These are phyloP conservation scores for Neurospora intermedia DNA, from an alignment of 495 filamentous ascomycete genomes.

Conservation along the genomic window DNA sequence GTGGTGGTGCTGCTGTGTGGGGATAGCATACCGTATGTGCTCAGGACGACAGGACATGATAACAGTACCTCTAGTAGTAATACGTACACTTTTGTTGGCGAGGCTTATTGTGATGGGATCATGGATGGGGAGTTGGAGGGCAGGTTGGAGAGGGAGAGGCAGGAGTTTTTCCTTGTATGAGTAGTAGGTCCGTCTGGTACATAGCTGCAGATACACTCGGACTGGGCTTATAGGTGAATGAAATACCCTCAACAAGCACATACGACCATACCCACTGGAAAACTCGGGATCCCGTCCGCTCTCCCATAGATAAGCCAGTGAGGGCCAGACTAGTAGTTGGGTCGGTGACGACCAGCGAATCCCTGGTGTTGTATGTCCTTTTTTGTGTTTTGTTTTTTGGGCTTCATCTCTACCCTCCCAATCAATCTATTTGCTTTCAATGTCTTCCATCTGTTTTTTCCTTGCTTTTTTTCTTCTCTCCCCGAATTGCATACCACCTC, in stretches of 20 bases:
- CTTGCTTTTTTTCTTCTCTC: too few species aligned
- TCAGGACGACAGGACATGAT: constrained; percentile 1
- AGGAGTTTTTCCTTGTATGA: background rate
- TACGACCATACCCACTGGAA: constrained; percentile 11
- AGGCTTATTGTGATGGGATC: constrained; percentile 12
- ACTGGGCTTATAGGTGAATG: background rate
- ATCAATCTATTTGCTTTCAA: too few species aligned
- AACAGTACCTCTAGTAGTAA: background rate
- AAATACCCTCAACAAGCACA: background rate
- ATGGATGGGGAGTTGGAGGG: constrained; percentile 10
- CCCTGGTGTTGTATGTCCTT: too few species aligned
- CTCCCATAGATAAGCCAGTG: constrained; percentile 33
- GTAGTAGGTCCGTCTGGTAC: too few species aligned
- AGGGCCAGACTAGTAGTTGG: constrained; percentile 18
- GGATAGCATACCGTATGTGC: constrained; percentile 5
- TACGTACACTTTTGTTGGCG: background rate
- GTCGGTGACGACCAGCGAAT: constrained; percentile 33
- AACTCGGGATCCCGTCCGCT: constrained; percentile 43
- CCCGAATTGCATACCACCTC: too few species aligned
- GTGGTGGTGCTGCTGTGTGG: constrained; percentile 7
- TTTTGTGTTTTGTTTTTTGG: background rate
- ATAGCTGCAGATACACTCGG: too few species aligned
- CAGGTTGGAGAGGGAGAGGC: background rate
- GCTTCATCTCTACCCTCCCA: too few species aligned
- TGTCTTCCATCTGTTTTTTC: too few species aligned